Evolutionary conservation across 2,329 filamentous ascomycete genomes (phyloP).

Genomic region (Mariannaea elegans): DNA sequence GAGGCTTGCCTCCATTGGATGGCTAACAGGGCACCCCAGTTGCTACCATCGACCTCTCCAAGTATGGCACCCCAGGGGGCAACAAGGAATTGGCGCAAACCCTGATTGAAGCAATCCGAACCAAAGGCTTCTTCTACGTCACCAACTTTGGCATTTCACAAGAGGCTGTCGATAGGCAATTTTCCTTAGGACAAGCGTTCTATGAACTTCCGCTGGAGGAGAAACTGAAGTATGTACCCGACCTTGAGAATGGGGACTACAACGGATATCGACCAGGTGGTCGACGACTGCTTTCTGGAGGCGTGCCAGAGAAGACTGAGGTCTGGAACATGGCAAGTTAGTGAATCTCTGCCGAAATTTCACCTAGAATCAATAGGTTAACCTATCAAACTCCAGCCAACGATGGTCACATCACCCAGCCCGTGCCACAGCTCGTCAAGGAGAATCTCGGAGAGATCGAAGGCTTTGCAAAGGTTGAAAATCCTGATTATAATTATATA

Average conservation of each 20-base stretch:
- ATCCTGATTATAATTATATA: too few relatives aligned
- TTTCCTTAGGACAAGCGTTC: conserved; percentile 66
- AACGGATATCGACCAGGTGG: conserved; percentile 65
- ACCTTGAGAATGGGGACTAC: conserved; percentile 61
- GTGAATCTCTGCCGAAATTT: not conserved
- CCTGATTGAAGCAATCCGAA: conserved; percentile 46
- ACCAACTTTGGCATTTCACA: conserved; percentile 69
- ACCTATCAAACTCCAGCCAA: conserved; percentile 30
- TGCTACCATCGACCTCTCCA: conserved; percentile 45
- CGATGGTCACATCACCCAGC: conserved; percentile 37
- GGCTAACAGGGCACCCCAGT: conserved; percentile 31
- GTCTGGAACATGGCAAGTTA: conserved; percentile 51
- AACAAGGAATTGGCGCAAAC: conserved; percentile 41
- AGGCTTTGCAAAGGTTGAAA: conserved; percentile 26
- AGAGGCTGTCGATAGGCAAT: conserved; percentile 66
- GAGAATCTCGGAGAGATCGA: conserved; percentile 25
- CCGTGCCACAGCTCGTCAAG: conserved; percentile 11
- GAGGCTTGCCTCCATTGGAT: too few relatives aligned
- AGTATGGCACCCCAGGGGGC: conserved; percentile 44
- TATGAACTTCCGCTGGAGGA: conserved; percentile 63
- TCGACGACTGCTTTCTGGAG: conserved; percentile 42
- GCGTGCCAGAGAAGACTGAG: conserved; percentile 51
- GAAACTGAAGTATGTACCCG: conserved; percentile 63
- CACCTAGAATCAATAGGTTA: not conserved
- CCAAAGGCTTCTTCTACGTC: conserved; percentile 48